A percentile compares a stretch with the other conserved stretches of the same genome.
Evolutionary conservation across 2,329 filamentous ascomycete genomes (phyloP).

Genomic region (Penicillium sp.): DNA sequence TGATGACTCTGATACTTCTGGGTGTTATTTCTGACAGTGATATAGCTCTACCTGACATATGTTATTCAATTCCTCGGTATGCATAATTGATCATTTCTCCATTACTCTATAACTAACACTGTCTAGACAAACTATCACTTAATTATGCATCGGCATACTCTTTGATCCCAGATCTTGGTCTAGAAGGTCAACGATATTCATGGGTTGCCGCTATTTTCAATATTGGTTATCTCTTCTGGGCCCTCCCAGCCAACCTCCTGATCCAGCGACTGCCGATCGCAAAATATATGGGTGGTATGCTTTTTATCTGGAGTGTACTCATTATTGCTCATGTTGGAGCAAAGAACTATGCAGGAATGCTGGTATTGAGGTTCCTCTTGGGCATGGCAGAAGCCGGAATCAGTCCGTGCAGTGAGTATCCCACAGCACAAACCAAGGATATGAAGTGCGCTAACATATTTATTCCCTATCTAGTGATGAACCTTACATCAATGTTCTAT

Average conservation of each 20-base stretch:
- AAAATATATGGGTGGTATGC: slow-evolving; percentile 43
- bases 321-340: slow-evolving; percentile 40
- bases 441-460: slow-evolving; percentile 5
- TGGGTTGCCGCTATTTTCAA: slow-evolving; percentile 48
- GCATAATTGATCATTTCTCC: not conserved
- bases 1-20: not conserved
- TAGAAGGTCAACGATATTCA: slow-evolving; percentile 44
- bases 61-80: slow-evolving; percentile 48
- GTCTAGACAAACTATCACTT: slow-evolving; percentile 29
- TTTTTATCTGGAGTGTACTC: slow-evolving; percentile 44
- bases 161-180: slow-evolving; percentile 42
- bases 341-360: slow-evolving; percentile 42
- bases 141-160: slow-evolving; percentile 44
- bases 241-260: slow-evolving; percentile 42
- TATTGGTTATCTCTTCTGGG: slow-evolving; percentile 45
- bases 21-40: slow-evolving; percentile 18
- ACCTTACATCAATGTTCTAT: slow-evolving; percentile 40
- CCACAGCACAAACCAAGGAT: not conserved
- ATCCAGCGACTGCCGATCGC: slow-evolving; percentile 46
- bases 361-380: slow-evolving; percentile 49
- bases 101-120: not conserved
- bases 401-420: slow-evolving; percentile 29
- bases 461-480: slow-evolving; percentile 26
- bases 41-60: slow-evolving; percentile 39
- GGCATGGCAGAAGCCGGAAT: slow-evolving; percentile 44